Percentiles rank a stretch among this genome's conserved stretches.
Conservation (phyloP, 208 protist species). For the Crithidia acanthocephali region DNA sequence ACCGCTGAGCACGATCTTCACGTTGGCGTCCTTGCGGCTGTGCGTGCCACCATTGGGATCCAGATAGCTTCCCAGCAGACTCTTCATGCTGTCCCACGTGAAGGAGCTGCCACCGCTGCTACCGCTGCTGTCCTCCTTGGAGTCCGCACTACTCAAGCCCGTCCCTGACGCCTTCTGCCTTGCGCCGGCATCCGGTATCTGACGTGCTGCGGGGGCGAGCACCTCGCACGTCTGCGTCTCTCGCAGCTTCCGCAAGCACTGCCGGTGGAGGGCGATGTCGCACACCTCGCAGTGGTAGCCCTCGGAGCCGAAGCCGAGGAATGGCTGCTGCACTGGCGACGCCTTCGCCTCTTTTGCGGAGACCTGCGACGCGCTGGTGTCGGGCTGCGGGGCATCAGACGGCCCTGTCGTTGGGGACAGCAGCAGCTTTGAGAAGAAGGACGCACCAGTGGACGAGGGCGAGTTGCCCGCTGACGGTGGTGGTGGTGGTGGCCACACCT, state of each 20-base stretch:
- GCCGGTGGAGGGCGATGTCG: conserved; percentile 39
- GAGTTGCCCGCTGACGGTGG: neutral
- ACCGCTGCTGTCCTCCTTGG: neutral
- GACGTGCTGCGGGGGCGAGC: conserved; percentile 20
- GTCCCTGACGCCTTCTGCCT: neutral
- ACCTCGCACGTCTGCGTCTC: conserved; percentile 26
- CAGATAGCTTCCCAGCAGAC: conserved; percentile 23
- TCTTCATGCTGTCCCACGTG: conserved; percentile 21
- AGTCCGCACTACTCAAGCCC: neutral
- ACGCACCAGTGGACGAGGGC: neutral
- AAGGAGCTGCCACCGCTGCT: conserved; percentile 14
- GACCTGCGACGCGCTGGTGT: too few relatives aligned
- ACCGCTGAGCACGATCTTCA: conserved; percentile 37
- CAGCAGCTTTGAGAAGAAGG: conserved; percentile 12
- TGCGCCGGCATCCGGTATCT: conserved; percentile 7
- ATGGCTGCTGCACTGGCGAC: conserved; percentile 21
- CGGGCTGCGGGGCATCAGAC: neutral
- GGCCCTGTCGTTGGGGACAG: neutral
- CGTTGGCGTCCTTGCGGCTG: conserved; percentile 34
- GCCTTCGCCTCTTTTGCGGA: neutral
- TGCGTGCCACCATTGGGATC: conserved; percentile 6
- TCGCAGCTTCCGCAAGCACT: conserved; percentile 38
- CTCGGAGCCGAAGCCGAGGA: conserved; percentile 46
- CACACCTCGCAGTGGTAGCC: conserved; percentile 54
- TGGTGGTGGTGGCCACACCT: conserved; percentile 19